Evolutionary conservation across 148 eudicot species (phyloP).

Genomic region (Arbutus unedo): DNA sequence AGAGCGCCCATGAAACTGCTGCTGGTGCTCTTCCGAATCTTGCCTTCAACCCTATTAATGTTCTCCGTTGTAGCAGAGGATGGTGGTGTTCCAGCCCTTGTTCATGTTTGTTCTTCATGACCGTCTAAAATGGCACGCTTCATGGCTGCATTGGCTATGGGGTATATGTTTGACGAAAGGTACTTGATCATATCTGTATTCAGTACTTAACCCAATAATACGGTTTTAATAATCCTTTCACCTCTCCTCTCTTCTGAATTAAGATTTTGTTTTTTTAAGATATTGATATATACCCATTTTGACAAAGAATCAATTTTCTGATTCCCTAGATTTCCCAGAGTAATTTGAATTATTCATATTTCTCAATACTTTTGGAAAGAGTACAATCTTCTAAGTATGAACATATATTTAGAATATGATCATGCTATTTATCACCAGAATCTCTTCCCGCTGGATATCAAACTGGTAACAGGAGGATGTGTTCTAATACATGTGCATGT

Average conservation of each 20-base stretch:
- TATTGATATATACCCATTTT: background rate
- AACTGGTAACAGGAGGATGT: background rate
- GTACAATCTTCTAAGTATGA: background rate
- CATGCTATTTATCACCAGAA: background rate
- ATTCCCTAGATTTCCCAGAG: background rate
- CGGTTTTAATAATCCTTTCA: background rate
- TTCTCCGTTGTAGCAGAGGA: constrained; percentile 82
- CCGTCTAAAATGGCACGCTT: constrained; percentile 90
- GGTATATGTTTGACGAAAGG: constrained; percentile 97
- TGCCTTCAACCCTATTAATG: constrained; percentile 83
- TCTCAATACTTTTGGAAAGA: background rate
- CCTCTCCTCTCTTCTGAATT: background rate
- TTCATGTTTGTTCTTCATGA: constrained; percentile 72
- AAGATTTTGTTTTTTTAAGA: background rate
- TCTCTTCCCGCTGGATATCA: background rate
- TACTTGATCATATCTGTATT: constrained; percentile 17
- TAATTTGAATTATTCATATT: background rate
- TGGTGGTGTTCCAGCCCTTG: constrained; percentile 82
- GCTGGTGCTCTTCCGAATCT: constrained; percentile 99
- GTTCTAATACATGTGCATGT: background rate
- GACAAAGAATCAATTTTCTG: background rate
- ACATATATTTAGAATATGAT: background rate
- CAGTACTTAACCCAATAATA: background rate
- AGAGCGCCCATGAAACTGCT: constrained; percentile 97
- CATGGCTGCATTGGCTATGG: constrained; percentile 90